A percentile compares a stretch with the other conserved stretches of the same genome.
Evolutionary conservation across 768 basidiomycete genomes (phyloP).

Genomic region (Pleurotus giganteus): DNA sequence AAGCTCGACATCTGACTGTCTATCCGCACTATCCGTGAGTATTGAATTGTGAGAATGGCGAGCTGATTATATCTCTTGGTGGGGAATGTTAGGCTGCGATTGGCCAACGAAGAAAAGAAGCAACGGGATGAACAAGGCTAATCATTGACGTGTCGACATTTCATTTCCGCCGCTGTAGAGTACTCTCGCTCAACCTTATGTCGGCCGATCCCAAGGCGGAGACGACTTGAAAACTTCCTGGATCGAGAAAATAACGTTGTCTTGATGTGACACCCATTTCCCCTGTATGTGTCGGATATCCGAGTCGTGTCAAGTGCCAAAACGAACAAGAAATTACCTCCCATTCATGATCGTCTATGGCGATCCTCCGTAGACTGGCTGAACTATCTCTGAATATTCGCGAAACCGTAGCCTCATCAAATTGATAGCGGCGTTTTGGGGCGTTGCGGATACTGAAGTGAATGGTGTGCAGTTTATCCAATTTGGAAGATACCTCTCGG

Average conservation of each 20-base stretch:
- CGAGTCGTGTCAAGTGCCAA: background rate
- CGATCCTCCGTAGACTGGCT: conserved; percentile 1
- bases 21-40: background rate
- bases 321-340: too few relatives aligned
- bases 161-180: background rate
- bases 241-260: background rate
- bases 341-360: background rate
- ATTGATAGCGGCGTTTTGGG: background rate
- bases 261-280: background rate
- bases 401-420: background rate
- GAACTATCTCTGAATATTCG: background rate
- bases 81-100: background rate
- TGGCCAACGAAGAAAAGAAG: conserved; percentile 6
- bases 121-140: background rate
- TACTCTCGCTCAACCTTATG: background rate
- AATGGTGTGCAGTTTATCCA: background rate
- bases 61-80: background rate
- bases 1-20: background rate
- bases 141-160: background rate
- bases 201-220: conserved; percentile 1
- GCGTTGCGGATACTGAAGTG: background rate
- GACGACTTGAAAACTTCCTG: background rate
- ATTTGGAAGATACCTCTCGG: background rate
- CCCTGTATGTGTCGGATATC: background rate
- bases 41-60: background rate